Percentiles rank a stretch among this genome's conserved stretches.
phyloP scores from a whole-genome alignment of 768 basidiomycete genomes.

The Piloderma croceum region DNA sequence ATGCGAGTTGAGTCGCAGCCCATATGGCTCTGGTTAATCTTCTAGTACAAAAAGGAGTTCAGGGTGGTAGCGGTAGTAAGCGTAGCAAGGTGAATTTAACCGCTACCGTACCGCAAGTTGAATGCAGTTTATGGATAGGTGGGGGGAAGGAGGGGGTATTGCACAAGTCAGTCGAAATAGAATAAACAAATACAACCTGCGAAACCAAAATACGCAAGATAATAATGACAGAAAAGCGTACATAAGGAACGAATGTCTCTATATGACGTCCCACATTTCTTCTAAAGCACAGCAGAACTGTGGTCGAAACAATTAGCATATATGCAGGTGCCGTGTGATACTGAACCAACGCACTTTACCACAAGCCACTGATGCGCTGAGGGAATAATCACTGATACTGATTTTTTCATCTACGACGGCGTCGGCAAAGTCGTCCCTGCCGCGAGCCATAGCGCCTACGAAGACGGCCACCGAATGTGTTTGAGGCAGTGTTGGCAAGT shows the following conservation, averaged over 20 bases:
- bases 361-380: constrained; percentile 92
- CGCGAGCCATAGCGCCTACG: constrained; percentile 97
- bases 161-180: not conserved
- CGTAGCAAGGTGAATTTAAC: no score
- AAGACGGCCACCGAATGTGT: constrained; percentile 92
- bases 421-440: constrained; percentile 96
- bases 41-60: no score
- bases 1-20: not conserved
- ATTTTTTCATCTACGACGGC: constrained; percentile 94
- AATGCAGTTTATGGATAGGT: not conserved
- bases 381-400: constrained; percentile 87
- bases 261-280: constrained; percentile 93
- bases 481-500: constrained; percentile 78
- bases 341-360: constrained; percentile 68
- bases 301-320: constrained; percentile 3
- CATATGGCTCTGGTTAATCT: no score
- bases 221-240: not conserved
- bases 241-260: constrained; percentile 5
- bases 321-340: constrained; percentile 1
- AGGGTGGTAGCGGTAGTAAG: no score
- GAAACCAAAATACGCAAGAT: not conserved
- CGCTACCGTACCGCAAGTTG: not conserved
- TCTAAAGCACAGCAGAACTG: constrained; percentile 90
- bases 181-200: not conserved
- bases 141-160: not conserved